Base-by-base conservation (phyloP, 2,329 filamentous ascomycete species). In the Thelonectria discophora region DNA sequence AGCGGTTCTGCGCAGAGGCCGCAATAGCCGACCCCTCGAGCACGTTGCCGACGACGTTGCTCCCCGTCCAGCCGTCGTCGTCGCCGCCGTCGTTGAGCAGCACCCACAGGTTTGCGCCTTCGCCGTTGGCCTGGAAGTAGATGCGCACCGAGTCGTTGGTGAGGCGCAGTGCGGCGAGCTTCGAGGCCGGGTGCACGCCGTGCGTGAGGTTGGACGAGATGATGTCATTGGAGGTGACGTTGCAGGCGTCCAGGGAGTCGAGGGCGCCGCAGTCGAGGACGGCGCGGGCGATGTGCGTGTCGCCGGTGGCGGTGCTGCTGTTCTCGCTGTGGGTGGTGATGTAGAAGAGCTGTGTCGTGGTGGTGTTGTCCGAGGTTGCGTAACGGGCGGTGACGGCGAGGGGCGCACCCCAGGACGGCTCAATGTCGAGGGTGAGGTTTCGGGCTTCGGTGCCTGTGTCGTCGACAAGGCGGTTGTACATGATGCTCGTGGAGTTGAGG, bases 321-420 rank as follows among this genome's bases (percentile, higher is more conserved):
- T 30, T 30, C 2, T 30, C 27, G n/a, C n/a, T n/a, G 21, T 24
- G 21, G 3, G 62, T 62, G 24, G 62, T 61, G 13, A 69, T 47
- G 40, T 69, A 69, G 47, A 61, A 69, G 9, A 69, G 51, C 18
- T 59, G 53, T 5, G 61, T 60, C 8, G 32, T 55, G 21, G 63
- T 55, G 5, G 40, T n/a, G 15, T 24, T 24, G 21, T 24, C 21
- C 21, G 58, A 47, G 21, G 64, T 47, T 4, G 40, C 57, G 42
- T 54, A 43, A 3, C 50, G 24, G n/a, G 63, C 42, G 11, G 58
- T 52, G 7, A 65, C 63, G 2, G 68, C 67, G 15, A 70, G 50
- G 11, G 68, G 63, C 6, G 65, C 63, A 4, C 68, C 68, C 20
- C 58, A 65, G 45, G 57, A 64, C 15, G 68, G 68, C 39, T 62